Base-by-base conservation (phyloP, 352 stramenopile genomes). In the Globisporangium canariense region DNA sequence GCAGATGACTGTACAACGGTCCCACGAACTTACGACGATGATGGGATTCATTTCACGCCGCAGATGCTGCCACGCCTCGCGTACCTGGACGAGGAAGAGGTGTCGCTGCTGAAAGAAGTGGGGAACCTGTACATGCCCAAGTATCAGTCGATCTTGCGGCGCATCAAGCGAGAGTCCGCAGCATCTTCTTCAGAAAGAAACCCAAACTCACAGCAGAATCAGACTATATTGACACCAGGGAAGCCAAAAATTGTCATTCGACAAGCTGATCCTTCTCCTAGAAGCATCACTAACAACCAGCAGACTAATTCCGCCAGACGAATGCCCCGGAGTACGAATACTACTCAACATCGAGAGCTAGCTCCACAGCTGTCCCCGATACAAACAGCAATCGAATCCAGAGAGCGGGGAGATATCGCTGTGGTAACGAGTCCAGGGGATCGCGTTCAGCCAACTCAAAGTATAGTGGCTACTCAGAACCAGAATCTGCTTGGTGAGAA, bases 11-110 rank as follows among this genome's bases (percentile, higher is more conserved):
- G 22, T 25, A n/a, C n/a, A 25, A 1, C 22, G 22, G 1, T 25
- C 22, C 22, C 22, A 25, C 22, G 22, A 25, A 25, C 22, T 25
- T 25, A 25, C 22, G 22, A 25, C 6, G 11, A 0, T 55, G 43
- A 43, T 36, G 49, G 63, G 0, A 10, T 46, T 60, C 2, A 57
- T 3, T 22, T 66, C 18, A 63, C 34, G 30, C 62, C 25, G 4
- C 70, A 89, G 78, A 75, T 87, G 64, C 70, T 90, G 8, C 79
- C 79, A 8, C 66, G 52, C 18, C 60, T 92, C 10, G 63, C 74
- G 53, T 61, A 83, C 3, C 69, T 93, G 14, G 84, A 93, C 22
- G 84, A 91, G 60, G 84, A 93, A 78, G 80, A 91, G 50, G 75
- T 81, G 0, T 65, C 70, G 13, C 66, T 93, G 14, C 63, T 93